phyloP scores from a whole-genome alignment of 345 rosid species.

The Eucalyptus globulus region DNA sequence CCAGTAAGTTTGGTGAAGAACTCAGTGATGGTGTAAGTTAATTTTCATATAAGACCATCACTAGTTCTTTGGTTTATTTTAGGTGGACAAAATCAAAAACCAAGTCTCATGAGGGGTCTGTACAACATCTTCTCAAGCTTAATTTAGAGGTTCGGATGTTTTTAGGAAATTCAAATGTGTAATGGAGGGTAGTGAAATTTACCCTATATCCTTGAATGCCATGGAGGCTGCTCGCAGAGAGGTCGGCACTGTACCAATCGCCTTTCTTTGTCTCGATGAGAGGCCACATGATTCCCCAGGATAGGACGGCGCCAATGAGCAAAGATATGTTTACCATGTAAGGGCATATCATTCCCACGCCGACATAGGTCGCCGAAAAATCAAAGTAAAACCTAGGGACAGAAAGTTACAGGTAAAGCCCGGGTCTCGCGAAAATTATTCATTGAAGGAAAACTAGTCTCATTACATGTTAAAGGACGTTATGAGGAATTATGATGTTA shows the following conservation, averaged over 20 bases:
- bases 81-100: not conserved
- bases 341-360: constrained; percentile 93
- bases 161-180: not conserved
- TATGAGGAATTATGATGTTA: not conserved
- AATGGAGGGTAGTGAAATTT: not conserved
- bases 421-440: not conserved
- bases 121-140: not conserved
- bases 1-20: not conserved
- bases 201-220: constrained; percentile 85
- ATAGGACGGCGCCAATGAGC: constrained; percentile 65
- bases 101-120: not conserved
- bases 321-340: constrained; percentile 74
- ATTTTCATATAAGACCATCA: not conserved
- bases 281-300: constrained; percentile 94
- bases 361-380: constrained; percentile 82
- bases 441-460: not conserved
- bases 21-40: not conserved
- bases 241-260: constrained; percentile 47
- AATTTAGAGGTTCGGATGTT: not conserved
- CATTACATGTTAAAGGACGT: not conserved
- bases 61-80: not conserved
- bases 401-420: not conserved
- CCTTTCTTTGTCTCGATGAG: constrained; percentile 55
- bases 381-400: constrained; percentile 71
- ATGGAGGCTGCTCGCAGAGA: constrained; percentile 37